Base-by-base conservation (phyloP, 805 yeast species). In the Brettanomyces custersianus region DNA sequence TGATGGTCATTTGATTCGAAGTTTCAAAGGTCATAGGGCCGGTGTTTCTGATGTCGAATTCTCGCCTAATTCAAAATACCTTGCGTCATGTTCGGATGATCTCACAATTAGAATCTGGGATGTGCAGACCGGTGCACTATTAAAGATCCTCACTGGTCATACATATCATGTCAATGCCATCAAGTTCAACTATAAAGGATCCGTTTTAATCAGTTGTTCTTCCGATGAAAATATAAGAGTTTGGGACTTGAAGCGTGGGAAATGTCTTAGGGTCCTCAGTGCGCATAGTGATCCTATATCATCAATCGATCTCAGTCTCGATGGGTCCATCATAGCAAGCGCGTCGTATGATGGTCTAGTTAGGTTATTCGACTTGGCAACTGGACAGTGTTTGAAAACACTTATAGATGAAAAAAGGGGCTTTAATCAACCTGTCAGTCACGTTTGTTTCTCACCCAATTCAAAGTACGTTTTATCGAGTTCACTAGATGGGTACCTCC, bases 201-300 rank as follows among this genome's bases (percentile, higher is more conserved):
- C 85, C 42, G 56, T 92, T 17, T 54, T 92, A 12, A 75, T 83
- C 18, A 73, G 88, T 29, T 94, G 95, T 0, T 76, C 94, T 1
- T 74, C 92, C 34, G 98, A 90, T 57, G 97, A 90, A 52, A 85
- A 90, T 35, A 78, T 92, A 12, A 71, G 88, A 35, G 69, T 90
- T 2, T 90, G 98, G 98, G 96, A 90, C 56, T 72, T 80, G 2
- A 63, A 66, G 22, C 63, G 74, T 15, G 94, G 94, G 1, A 68
- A 68, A 27, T 72, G 83, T 38, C 60, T 86, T 47, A 77, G 81
- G 50, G 84, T 94, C 0, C 61, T 90, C 34, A 81, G 94, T 27
- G 96, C 97, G 0, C 98, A 90, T 58, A 75, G 94, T 0, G 96
- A 86, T 46, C 94, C 96, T 0, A 82, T 92, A 2, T 75, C 84